These are phyloP conservation scores for Brassica balearica DNA, from an alignment of 441 rosid genomes.

Conservation along the genomic window DNA sequence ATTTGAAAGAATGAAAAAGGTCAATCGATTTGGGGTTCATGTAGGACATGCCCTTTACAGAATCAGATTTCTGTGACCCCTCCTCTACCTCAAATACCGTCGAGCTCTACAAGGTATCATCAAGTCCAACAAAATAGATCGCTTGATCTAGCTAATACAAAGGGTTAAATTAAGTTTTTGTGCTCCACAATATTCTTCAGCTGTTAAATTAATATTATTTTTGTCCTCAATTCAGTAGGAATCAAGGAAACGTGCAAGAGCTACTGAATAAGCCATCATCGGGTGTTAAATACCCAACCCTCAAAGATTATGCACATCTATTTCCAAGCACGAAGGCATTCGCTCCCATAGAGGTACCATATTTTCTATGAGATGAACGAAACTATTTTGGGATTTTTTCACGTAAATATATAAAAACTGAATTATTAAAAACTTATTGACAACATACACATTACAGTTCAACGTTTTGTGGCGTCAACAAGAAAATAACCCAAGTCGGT, in stretches of 20 bases:
- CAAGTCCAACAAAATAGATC: not conserved
- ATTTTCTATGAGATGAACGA: not conserved
- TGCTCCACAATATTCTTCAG: not conserved
- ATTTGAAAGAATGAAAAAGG: not conserved
- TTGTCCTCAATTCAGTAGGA: not conserved
- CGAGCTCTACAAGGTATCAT: not conserved
- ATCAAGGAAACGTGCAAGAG: not conserved
- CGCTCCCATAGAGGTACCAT: conserved; percentile 17
- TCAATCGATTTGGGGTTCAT: not conserved
- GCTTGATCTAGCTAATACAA: not conserved
- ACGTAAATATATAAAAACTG: not conserved
- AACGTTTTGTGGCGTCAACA: not conserved
- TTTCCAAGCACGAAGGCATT: conserved; percentile 7
- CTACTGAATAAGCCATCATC: not conserved
- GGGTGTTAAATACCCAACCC: not conserved
- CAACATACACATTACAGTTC: conserved; percentile 14
- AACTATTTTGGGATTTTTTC: not conserved
- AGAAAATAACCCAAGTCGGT: not conserved
- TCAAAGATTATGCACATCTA: not conserved
- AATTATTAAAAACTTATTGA: conserved; percentile 5
- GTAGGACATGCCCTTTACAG: not conserved
- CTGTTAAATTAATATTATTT: not conserved
- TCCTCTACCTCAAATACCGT: not conserved
- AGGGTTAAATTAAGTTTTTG: not conserved
- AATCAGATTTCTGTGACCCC: not conserved